Evolutionary conservation across 345 rosid genomes (phyloP).

Genomic region (Eucalyptus polybractea): DNA sequence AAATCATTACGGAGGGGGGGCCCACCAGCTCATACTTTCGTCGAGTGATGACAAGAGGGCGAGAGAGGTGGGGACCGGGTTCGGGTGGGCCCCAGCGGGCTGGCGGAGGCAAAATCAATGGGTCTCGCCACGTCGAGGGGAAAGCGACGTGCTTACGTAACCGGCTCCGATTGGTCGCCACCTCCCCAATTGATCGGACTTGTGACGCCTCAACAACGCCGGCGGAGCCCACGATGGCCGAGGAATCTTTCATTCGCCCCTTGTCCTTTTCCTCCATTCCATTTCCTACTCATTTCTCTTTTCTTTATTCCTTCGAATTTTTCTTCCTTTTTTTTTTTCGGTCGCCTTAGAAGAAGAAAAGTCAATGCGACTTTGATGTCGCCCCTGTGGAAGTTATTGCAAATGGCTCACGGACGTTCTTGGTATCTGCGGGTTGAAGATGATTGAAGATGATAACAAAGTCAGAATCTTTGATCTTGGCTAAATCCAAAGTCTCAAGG

Average conservation of each 20-base stretch:
- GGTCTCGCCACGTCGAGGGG: not conserved
- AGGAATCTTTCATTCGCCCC: not conserved
- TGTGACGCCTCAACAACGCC: conserved; percentile 4
- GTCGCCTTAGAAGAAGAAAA: not conserved
- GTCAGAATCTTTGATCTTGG: not conserved
- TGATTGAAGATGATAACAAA: not conserved
- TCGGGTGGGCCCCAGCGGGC: not conserved
- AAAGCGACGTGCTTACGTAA: not conserved
- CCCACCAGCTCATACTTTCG: not conserved
- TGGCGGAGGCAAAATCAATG: not conserved
- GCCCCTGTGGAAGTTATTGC: not conserved
- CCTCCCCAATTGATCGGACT: not conserved
- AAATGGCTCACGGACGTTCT: not conserved
- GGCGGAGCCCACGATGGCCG: not conserved
- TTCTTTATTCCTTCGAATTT: not conserved
- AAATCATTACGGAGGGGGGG: not conserved
- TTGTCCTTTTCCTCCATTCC: not conserved
- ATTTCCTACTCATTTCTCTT: not conserved
- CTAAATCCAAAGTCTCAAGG: not conserved
- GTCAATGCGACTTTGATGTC: not conserved
- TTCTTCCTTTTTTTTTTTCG: not conserved
- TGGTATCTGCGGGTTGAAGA: not conserved
- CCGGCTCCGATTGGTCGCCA: not conserved
- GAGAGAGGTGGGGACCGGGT: not conserved
- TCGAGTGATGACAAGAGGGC: not conserved